These are phyloP conservation scores for Verbena officinalis DNA, from an alignment of 257 asterid genomes.

Conservation along the genomic window DNA sequence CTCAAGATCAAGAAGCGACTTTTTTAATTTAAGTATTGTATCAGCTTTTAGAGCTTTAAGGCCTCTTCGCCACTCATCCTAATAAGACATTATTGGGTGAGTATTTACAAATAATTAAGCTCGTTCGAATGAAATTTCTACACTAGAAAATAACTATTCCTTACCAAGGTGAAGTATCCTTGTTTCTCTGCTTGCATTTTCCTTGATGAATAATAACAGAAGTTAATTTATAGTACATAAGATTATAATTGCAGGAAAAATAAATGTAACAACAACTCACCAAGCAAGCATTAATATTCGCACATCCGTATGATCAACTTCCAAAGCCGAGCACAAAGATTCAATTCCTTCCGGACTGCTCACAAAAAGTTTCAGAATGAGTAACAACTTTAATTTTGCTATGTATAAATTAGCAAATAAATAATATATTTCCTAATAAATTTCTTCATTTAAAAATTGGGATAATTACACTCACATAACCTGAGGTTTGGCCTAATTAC, in stretches of 20 bases:
- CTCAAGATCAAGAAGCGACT: slow-evolving; percentile 63
- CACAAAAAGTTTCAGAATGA: slow-evolving; percentile 22
- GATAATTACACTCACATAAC: too few relatives aligned
- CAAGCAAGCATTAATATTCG: slow-evolving; percentile 90
- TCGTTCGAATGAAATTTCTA: slow-evolving; percentile 4
- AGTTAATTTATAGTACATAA: slow-evolving; percentile 27
- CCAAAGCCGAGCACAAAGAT: slow-evolving; percentile 77
- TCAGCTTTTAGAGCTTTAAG: slow-evolving; percentile 66
- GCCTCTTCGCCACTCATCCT: slow-evolving; percentile 91
- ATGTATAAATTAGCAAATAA: background rate
- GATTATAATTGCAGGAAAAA: slow-evolving; percentile 7
- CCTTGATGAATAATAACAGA: slow-evolving; percentile 48
- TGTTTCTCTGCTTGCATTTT: slow-evolving; percentile 91
- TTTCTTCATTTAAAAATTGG: too few relatives aligned
- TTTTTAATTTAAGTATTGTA: slow-evolving; percentile 55
- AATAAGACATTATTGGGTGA: slow-evolving; percentile 19
- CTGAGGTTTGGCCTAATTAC: too few relatives aligned
- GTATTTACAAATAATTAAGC: background rate
- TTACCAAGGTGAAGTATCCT: slow-evolving; percentile 91
- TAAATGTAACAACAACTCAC: slow-evolving; percentile 42
- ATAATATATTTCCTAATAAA: too few relatives aligned
- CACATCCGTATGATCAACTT: slow-evolving; percentile 75
- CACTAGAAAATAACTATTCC: slow-evolving; percentile 18
- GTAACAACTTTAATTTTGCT: background rate
- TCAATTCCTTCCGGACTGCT: slow-evolving; percentile 92